phyloP scores from a whole-genome alignment of 2,329 filamentous ascomycete genomes.

The Pseudogymnoascus sp. region DNA sequence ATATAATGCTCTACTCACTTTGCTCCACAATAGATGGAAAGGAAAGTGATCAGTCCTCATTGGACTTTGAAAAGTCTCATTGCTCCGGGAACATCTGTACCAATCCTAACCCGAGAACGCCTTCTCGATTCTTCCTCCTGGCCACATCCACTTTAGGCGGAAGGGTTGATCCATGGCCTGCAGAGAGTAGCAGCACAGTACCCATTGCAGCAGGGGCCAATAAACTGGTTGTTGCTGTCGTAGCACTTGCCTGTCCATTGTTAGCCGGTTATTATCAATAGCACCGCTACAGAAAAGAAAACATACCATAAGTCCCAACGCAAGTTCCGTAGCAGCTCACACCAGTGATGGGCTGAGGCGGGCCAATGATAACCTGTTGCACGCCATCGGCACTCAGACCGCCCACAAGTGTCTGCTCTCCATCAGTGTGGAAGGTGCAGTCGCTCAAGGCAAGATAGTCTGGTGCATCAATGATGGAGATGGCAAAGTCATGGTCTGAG shows the following conservation, averaged over 20 bases:
- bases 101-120: background rate
- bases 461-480: constrained; percentile 35
- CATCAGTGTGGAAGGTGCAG: constrained; percentile 38
- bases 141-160: background rate
- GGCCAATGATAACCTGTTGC: constrained; percentile 33
- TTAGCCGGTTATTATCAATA: background rate
- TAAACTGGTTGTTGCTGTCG: background rate
- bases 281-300: constrained; percentile 8
- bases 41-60: background rate
- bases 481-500: constrained; percentile 32
- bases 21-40: background rate
- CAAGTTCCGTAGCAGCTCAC: constrained; percentile 38
- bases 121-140: background rate
- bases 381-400: constrained; percentile 28
- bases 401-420: constrained; percentile 26
- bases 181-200: constrained; percentile 19
- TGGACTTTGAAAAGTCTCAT: background rate
- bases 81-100: background rate
- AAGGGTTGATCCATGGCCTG: background rate
- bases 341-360: constrained; percentile 35
- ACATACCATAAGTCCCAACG: constrained; percentile 33
- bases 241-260: constrained; percentile 9
- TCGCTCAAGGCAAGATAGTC: constrained; percentile 36
- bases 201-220: constrained; percentile 18
- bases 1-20: background rate